These are phyloP conservation scores for Tylopilus sp. DNA, from an alignment of 1,284 basidiomycete species.

Conservation along the genomic window DNA sequence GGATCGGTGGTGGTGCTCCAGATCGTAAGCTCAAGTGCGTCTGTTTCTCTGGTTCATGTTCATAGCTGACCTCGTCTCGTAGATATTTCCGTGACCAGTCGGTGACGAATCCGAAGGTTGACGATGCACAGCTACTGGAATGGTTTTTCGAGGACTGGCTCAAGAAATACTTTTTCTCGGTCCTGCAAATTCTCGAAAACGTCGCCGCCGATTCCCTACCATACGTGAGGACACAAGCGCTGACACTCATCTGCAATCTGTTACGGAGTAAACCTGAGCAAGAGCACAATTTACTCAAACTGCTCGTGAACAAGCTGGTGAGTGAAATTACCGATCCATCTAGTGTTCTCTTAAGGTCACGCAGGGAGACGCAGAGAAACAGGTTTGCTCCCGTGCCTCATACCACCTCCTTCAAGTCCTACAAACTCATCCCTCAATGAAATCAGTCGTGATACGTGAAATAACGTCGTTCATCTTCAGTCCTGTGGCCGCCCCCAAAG, in stretches of 20 bases:
- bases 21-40: slow-evolving; percentile 85
- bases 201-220: slow-evolving; percentile 90
- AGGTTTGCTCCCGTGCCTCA: slow-evolving; percentile 91
- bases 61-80: slow-evolving; percentile 6
- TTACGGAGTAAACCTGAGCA: slow-evolving; percentile 95
- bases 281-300: slow-evolving; percentile 93
- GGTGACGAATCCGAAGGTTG: slow-evolving; percentile 71
- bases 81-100: slow-evolving; percentile 97
- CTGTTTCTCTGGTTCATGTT: background rate
- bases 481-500: slow-evolving; percentile 48
- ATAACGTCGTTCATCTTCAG: slow-evolving; percentile 79
- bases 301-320: slow-evolving; percentile 96
- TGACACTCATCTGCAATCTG: slow-evolving; percentile 82
- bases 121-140: slow-evolving; percentile 81
- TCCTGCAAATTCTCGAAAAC: slow-evolving; percentile 92
- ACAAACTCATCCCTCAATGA: slow-evolving; percentile 96
- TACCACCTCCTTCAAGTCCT: slow-evolving; percentile 92
- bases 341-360: background rate
- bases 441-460: slow-evolving; percentile 90
- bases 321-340: slow-evolving; percentile 35
- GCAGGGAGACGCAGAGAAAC: slow-evolving; percentile 91
- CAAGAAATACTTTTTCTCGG: slow-evolving; percentile 96
- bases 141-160: slow-evolving; percentile 98
- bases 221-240: slow-evolving; percentile 88
- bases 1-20: slow-evolving; percentile 90